Conservation (phyloP, 1,284 basidiomycete species). For the Ganoderma lucidum region DNA sequence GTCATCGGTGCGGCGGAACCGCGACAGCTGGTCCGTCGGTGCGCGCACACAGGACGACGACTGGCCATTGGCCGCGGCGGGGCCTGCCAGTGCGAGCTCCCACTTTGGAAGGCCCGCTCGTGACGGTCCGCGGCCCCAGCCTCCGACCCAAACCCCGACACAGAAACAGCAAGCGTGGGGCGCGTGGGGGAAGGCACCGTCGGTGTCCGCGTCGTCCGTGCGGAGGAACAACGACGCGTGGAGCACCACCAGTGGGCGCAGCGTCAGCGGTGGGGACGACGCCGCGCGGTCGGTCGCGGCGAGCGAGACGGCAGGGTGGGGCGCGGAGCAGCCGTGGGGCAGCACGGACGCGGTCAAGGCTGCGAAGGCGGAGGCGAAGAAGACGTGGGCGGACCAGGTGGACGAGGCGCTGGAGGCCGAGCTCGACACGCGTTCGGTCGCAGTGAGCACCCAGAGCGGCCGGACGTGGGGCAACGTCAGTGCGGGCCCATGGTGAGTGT, state of each 20-base stretch:
- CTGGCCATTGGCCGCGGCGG: background rate
- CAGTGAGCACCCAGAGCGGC: constrained; percentile 25
- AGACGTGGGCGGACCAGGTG: constrained; percentile 30
- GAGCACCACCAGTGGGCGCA: constrained; percentile 21
- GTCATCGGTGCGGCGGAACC: constrained; percentile 25
- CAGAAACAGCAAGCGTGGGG: background rate
- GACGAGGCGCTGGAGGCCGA: constrained; percentile 21
- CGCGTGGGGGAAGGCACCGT: constrained; percentile 26
- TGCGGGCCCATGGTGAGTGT: constrained; percentile 31
- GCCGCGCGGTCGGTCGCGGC: constrained; percentile 1
- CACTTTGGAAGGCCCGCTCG: background rate
- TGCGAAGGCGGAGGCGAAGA: constrained; percentile 1
- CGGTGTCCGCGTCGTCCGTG: constrained; percentile 25
- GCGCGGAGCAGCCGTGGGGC: constrained; percentile 21
- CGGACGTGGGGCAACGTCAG: constrained; percentile 32
- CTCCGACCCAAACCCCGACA: background rate
- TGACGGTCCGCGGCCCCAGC: background rate
- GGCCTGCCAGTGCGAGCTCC: background rate
- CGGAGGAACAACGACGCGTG: constrained; percentile 29
- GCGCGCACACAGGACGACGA: constrained; percentile 11
- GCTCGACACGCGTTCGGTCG: constrained; percentile 27
- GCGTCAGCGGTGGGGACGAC: constrained; percentile 4
- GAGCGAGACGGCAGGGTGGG: constrained; percentile 12
- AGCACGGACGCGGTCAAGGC: constrained; percentile 19
- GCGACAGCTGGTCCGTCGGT: constrained; percentile 29